Evolutionary conservation across 176 grass and related monocot genomes (phyloP), one percentile per base, ranked within the genome.

Genomic region (Eleusine coracana): DNA sequence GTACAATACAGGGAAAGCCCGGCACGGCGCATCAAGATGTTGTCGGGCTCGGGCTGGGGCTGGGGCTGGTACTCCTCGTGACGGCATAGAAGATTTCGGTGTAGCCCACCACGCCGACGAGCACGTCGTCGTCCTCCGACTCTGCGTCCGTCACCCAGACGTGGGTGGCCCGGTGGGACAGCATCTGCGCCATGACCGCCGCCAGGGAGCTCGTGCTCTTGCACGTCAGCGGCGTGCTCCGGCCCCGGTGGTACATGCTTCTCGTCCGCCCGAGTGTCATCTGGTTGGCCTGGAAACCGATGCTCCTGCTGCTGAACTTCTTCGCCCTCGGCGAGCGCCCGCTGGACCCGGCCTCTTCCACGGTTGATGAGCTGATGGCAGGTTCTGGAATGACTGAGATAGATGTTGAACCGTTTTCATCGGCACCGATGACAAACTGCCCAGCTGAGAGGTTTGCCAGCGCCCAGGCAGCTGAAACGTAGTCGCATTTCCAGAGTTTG

Each of bases 401-500:
- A 0, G 87, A 85, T 2, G 61, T 73, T 5, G 80, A 75, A 0
- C 70, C 83, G 10, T 96, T 89, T 14, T 96, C 96, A 3, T 93
- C 93, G 0, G 89, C 84, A 4, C 93, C 96, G 0, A 93, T 81
- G 40, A 91, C 91, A 23, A 99, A 99, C 31, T 99, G 96, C 21
- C 90, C 93, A 0, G 96, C 93, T 0, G 93, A 96, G 18, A 99
- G 75, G 68, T 92, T 96, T 27, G 87, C 74, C 87, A 99, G 81
- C 20, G 96, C 93, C 96, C 93, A 96, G 15, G 93, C 89, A 25
- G 85, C 89, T 0, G 96, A 86, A 37, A 89, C 66, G 66, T 93
- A 99, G 74, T 96, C 96, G 25, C 96, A 99, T 52, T 96, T 99
- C 93, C 93, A 99, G 13, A 98, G 73, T 75, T 96, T 96, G 76